These are phyloP conservation scores for Termitomyces bulborhizus DNA, from an alignment of 768 basidiomycete species.

Conservation along the genomic window DNA sequence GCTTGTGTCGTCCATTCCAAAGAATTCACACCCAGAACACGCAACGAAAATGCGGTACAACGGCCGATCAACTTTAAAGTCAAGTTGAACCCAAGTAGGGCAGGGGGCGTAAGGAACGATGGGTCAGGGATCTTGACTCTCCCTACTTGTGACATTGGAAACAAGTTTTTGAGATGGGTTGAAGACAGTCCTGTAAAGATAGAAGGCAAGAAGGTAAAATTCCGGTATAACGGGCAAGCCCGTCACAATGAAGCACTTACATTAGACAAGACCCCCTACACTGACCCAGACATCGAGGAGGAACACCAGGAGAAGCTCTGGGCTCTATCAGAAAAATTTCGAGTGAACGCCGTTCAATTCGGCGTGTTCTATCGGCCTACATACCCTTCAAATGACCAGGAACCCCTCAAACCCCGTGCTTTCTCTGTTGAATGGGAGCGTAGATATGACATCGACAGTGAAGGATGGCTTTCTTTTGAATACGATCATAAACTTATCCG, in stretches of 20 bases:
- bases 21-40: constrained; percentile 34
- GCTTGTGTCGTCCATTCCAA: constrained; percentile 52
- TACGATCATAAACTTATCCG: constrained; percentile 66
- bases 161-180: constrained; percentile 41
- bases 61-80: constrained; percentile 56
- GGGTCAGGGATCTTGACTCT: constrained; percentile 41
- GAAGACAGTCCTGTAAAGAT: constrained; percentile 35
- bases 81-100: constrained; percentile 38
- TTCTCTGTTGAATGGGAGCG: constrained; percentile 73
- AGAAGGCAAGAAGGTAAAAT: constrained; percentile 34
- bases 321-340: constrained; percentile 40
- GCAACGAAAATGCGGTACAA: constrained; percentile 22
- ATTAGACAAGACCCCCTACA: constrained; percentile 49
- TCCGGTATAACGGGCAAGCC: constrained; percentile 14
- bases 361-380: constrained; percentile 46
- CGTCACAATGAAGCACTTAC: constrained; percentile 21
- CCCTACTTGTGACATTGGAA: constrained; percentile 30
- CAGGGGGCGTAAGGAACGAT: constrained; percentile 49
- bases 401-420: constrained; percentile 30
- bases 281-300: constrained; percentile 48
- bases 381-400: constrained; percentile 22
- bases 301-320: constrained; percentile 37
- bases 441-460: constrained; percentile 36
- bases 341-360: constrained; percentile 61
- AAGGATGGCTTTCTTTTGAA: constrained; percentile 53